Base-by-base conservation (phyloP, 306 rosid genomes). In the Quercus ilex region DNA sequence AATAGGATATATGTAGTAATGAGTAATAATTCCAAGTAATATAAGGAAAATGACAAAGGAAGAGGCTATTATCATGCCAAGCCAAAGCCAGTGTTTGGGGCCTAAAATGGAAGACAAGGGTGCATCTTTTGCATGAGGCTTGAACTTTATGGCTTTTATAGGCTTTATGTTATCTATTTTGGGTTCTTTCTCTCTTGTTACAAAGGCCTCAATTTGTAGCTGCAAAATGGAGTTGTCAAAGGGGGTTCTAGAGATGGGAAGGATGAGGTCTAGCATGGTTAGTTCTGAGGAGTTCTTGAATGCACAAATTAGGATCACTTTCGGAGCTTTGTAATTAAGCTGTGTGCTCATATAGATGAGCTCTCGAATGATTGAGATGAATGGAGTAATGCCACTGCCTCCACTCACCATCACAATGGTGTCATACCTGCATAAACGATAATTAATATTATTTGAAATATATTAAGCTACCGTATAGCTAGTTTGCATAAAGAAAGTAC, bases 371-470 rank as follows among this genome's bases (percentile, higher is more conserved):
- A 89, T 91, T 57, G 97, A 93, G 51, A 91, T 81, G 77, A 89
- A 93, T 0, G 94, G 96, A 51, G 96, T 93, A 26, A 93, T 89
- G 9, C 96, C 97, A 55, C 94, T 91, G 79, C 97, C 96, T 85
- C 94, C 94, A 74, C 91, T 83, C 65, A 93, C 85, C 91, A 93
- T 85, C 77, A 88, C 85, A 14, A 91, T 84, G 0, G 81, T 79
- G 58, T 87, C 91, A 79, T 88, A 82, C 84, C 97, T 90, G 55
- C 28, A 75, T 62, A 31, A 71, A 72, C n/a, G 3, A n/a, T n/a
- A 38, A 31, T 49, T 49, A 49, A 49, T 12, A 49, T 49, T 49
- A 49, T 49, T 49, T 49, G 53, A 49, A 49, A 49, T 13, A 49
- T 13, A 49, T 49, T 49, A 69, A 56, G 72, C 68, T 67, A 56